Base-by-base conservation (phyloP, 2,329 filamentous ascomycete genomes). In the Calonectria pseudoturangicola region DNA sequence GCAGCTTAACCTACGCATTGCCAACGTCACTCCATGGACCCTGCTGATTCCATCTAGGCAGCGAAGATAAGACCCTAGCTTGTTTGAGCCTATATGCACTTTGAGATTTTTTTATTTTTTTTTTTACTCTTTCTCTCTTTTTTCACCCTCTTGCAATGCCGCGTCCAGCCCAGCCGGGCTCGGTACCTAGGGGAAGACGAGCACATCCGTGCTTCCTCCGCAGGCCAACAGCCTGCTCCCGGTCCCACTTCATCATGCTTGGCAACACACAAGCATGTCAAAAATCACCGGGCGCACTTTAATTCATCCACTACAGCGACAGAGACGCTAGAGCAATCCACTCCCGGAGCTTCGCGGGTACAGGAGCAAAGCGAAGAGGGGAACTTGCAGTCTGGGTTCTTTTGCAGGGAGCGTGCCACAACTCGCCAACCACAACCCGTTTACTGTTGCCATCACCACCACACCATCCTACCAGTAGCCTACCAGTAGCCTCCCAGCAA, bases 241-340 rank as follows among this genome's bases (percentile, higher is more conserved):
- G 28, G 64, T 27, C 70, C 70, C 64, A 71, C 70, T 67, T 48
- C 21, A 45, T 48, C 39, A 41, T 47, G 54, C 56, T 66, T 64
- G 64, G 41, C 65, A 39, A 18, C 16, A 16, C 33, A n/a, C 70
- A 71, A 66, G 70, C 70, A 71, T 64, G 56, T 58, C 64, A 71
- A 76, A 76, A 78, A 77, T 76, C 76, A 71, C 77, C 77, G 76
- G 77, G 75, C 77, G 76, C 77, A 79, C 77, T 73, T 79, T 79
- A 79, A 79, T 79, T 79, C 77, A 79, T 74, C 77, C 77, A 76
- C 77, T 79, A 73, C 77, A 68, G 72, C 74, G 67, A 28, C 68
- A 73, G n/a, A 71, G 70, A 70, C 77, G 77, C 77, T 79, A 79
- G 78, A 77, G 76, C 73, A 72, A 78, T 78, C 77, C 77, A 79